Evolutionary conservation across 805 yeast species (phyloP).

Genomic region (Candida suzukii): DNA sequence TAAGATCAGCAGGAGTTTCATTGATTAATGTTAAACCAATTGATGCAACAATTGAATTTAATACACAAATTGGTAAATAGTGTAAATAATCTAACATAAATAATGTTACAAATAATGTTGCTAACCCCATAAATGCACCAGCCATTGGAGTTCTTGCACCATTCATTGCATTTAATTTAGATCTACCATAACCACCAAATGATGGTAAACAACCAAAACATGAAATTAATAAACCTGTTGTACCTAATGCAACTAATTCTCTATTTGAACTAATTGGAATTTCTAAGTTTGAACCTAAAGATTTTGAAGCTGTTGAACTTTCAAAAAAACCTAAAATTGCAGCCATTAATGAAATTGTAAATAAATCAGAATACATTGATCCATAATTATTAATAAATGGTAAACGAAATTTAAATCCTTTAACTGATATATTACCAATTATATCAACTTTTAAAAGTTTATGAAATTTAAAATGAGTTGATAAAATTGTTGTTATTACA

Average conservation of each 20-base stretch:
- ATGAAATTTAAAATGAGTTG: constrained; percentile 40
- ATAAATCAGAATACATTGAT: constrained; percentile 43
- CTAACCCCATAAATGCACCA: constrained; percentile 76
- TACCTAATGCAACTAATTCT: constrained; percentile 85
- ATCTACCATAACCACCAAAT: constrained; percentile 94
- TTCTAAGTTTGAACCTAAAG: constrained; percentile 70
- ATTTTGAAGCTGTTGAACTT: constrained; percentile 86
- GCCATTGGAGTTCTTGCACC: constrained; percentile 84
- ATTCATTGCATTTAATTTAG: constrained; percentile 78
- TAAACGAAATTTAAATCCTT: constrained; percentile 40
- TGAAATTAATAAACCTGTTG: constrained; percentile 59
- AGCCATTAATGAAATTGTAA: constrained; percentile 67
- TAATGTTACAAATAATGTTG: constrained; percentile 59
- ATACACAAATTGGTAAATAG: constrained; percentile 70
- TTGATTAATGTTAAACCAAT: constrained; percentile 74
- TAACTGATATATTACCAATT: constrained; percentile 59
- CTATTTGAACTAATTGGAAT: constrained; percentile 76
- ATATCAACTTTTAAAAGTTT: constrained; percentile 49
- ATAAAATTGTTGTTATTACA: constrained; percentile 46
- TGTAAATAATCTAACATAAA: constrained; percentile 57
- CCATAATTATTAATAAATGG: constrained; percentile 49
- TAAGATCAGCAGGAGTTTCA: constrained; percentile 76
- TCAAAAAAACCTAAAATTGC: constrained; percentile 90
- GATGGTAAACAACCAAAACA: constrained; percentile 70
- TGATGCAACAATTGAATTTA: constrained; percentile 71